phyloP scores from a whole-genome alignment of 257 asterid species.

The Fraxinus americana region DNA sequence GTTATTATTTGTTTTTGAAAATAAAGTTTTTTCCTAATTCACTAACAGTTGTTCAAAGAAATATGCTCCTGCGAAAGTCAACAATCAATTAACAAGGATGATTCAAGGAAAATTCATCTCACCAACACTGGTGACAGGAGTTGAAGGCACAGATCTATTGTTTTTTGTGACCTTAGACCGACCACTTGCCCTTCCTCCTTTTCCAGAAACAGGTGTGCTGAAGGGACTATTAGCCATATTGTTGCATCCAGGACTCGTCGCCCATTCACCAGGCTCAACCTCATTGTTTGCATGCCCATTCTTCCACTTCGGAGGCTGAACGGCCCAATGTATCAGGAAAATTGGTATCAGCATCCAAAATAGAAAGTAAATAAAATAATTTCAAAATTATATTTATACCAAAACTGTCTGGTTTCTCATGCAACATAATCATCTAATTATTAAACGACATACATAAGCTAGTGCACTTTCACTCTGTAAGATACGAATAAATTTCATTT shows the following conservation, averaged over 20 bases:
- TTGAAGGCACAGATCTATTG: conserved; percentile 58
- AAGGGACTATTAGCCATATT: conserved; percentile 54
- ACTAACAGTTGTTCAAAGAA: conserved; percentile 11
- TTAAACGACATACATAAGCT: not conserved
- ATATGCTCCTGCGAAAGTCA: not conserved
- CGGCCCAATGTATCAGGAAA: conserved; percentile 24
- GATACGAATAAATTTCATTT: not conserved
- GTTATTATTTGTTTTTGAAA: not conserved
- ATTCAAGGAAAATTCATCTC: conserved; percentile 28
- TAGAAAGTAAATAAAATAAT: conserved; percentile 4
- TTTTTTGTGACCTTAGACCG: conserved; percentile 68
- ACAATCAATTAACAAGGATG: conserved; percentile 12
- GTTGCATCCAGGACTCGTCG: conserved; percentile 53
- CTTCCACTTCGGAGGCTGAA: conserved; percentile 76
- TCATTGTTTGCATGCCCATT: conserved; percentile 45
- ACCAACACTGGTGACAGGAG: conserved; percentile 69
- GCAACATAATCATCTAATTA: conserved; percentile 1
- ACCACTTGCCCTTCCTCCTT: conserved; percentile 63
- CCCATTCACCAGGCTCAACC: conserved; percentile 51
- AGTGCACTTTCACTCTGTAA: not conserved
- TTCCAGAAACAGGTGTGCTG: conserved; percentile 69
- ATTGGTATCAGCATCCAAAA: conserved; percentile 23
- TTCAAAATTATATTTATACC: not conserved
- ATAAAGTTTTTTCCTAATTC: not conserved
- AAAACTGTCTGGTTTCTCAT: not conserved